A percentile compares a stretch with the other conserved stretches of the same genome.
Conservation (phyloP, 768 basidiomycete genomes). For the Rubroboletus satanas region DNA sequence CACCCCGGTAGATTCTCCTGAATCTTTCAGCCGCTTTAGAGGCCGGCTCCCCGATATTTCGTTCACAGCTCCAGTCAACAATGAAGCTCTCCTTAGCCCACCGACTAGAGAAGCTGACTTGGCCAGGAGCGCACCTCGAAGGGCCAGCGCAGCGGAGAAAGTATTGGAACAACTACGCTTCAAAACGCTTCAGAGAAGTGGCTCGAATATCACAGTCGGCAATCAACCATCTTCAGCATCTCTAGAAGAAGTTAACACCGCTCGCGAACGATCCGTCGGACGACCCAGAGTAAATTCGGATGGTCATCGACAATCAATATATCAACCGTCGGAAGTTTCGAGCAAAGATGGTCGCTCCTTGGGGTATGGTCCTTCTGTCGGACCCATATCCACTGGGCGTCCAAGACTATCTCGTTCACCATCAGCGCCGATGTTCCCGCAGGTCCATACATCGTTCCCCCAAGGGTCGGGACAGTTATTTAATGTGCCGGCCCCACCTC, state of each 20-base stretch:
- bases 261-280: constrained; percentile 17
- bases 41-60: constrained; percentile 23
- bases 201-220: constrained; percentile 14
- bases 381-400: constrained; percentile 36
- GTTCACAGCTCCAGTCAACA: constrained; percentile 16
- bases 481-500: constrained; percentile 37
- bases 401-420: constrained; percentile 55
- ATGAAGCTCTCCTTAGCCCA: constrained; percentile 24
- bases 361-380: constrained; percentile 22
- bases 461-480: constrained; percentile 24
- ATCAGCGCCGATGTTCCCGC: constrained; percentile 46
- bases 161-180: constrained; percentile 62
- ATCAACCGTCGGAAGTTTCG: constrained; percentile 23
- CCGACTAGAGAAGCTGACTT: constrained; percentile 35
- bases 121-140: constrained; percentile 33
- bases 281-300: constrained; percentile 31
- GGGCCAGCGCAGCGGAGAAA: constrained; percentile 65
- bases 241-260: constrained; percentile 13
- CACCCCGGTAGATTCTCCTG: constrained; percentile 8
- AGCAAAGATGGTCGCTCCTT: constrained; percentile 21
- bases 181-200: constrained; percentile 50
- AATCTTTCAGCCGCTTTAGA: constrained; percentile 15
- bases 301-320: constrained; percentile 22
- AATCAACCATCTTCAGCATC: constrained; percentile 18
- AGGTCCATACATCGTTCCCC: constrained; percentile 25